Percentiles rank a stretch among this genome's conserved stretches.
These are phyloP conservation scores for Aegilops bicornis DNA, from an alignment of 176 grass and related monocot species.

Conservation along the genomic window DNA sequence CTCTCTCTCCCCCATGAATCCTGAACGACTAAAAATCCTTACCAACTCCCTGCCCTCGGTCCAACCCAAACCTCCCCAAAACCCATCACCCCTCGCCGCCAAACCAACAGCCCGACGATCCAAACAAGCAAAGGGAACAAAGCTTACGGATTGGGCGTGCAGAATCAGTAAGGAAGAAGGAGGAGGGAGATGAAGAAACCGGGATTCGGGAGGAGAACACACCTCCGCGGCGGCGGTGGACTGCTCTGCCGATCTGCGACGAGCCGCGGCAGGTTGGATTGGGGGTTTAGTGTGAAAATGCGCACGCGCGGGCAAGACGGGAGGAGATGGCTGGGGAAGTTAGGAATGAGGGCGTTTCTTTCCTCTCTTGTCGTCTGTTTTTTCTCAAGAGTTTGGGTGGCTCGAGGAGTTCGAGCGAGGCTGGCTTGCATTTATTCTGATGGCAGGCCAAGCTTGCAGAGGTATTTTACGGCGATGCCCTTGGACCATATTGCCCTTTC, in stretches of 20 bases:
- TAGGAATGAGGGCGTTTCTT: neutral
- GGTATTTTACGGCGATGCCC: conserved; percentile 15
- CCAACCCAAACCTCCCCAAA: conserved; percentile 7
- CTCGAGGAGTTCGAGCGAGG: neutral
- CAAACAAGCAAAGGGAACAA: neutral
- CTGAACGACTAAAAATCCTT: neutral
- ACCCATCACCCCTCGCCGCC: neutral
- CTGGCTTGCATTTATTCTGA: conserved; percentile 26
- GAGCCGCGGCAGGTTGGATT: neutral
- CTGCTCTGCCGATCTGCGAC: conserved; percentile 2
- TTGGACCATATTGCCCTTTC: conserved; percentile 22
- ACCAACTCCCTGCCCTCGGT: neutral
- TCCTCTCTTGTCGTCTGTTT: neutral
- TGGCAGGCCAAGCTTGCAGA: neutral
- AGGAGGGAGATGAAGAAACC: neutral
- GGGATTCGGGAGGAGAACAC: neutral
- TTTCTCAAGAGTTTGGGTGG: neutral
- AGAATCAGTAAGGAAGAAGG: neutral
- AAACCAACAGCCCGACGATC: neutral
- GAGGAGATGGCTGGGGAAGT: neutral
- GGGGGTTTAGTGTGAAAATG: conserved; percentile 17
- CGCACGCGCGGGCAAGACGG: neutral
- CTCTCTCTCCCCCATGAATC: neutral
- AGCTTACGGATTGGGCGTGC: neutral
- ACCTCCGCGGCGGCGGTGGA: neutral